phyloP scores from a whole-genome alignment of 106 monocot genomes.

The Platanthera zijinensis region DNA sequence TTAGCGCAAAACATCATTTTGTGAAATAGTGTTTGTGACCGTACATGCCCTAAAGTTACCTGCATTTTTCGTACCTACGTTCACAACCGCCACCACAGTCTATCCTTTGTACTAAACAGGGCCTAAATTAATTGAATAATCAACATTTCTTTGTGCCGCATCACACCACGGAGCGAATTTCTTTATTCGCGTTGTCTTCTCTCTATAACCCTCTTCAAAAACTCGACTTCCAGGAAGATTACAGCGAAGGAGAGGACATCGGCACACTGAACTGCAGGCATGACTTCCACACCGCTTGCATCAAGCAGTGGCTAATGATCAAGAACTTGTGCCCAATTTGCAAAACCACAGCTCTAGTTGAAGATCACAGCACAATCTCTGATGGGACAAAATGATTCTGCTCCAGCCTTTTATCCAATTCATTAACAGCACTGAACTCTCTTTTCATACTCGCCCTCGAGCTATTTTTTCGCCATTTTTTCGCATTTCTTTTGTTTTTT shows the following conservation, averaged over 20 bases:
- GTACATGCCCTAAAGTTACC: no score
- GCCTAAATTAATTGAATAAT: no score
- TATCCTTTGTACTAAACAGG: no score
- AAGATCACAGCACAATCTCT: not conserved
- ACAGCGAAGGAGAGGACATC: conserved; percentile 44
- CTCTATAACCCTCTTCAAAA: conserved; percentile 1
- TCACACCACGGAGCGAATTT: no score
- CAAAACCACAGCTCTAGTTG: conserved; percentile 51
- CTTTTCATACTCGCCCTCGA: not conserved
- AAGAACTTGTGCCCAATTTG: conserved; percentile 76
- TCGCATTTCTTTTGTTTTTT: not conserved
- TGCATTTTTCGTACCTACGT: no score
- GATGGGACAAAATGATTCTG: not conserved
- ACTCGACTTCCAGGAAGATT: conserved; percentile 45
- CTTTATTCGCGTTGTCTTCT: not conserved
- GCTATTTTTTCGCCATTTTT: not conserved
- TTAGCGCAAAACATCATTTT: no score
- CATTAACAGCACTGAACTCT: not conserved
- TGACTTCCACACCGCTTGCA: conserved; percentile 54
- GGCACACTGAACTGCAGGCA: conserved; percentile 53
- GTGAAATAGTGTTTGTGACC: no score
- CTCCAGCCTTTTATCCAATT: not conserved
- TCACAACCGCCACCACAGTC: no score
- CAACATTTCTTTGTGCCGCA: no score
- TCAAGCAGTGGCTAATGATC: conserved; percentile 55